Evolutionary conservation across 345 rosid genomes (phyloP).

Genomic region (Clarkia xantiana): DNA sequence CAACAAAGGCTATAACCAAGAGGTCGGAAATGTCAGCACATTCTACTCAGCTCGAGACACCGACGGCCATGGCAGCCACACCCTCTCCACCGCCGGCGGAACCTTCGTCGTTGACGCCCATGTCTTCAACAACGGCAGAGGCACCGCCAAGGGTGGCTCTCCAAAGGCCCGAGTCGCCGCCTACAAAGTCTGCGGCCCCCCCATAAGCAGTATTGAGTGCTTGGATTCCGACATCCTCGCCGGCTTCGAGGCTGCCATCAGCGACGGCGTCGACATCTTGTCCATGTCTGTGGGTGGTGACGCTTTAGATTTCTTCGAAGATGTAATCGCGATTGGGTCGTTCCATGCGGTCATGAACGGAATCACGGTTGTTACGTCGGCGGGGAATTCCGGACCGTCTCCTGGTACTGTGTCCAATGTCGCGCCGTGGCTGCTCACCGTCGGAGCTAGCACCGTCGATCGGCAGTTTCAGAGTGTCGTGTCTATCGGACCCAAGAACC

Average conservation of each 20-base stretch:
- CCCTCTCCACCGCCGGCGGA: conserved; percentile 21
- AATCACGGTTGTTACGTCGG: conserved; percentile 18
- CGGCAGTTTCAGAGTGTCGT: conserved; percentile 40
- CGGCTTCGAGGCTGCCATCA: conserved; percentile 21
- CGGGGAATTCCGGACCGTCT: conserved; percentile 65
- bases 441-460: conserved; percentile 69
- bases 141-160: conserved; percentile 29
- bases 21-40: neutral
- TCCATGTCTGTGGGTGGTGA: conserved; percentile 15
- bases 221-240: conserved; percentile 25
- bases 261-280: conserved; percentile 21
- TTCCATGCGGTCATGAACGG: conserved; percentile 12
- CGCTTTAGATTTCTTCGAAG: conserved; percentile 2
- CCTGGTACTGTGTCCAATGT: conserved; percentile 34
- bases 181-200: conserved; percentile 24
- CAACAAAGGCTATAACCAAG: conserved; percentile 10
- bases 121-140: conserved; percentile 16
- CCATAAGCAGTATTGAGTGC: conserved; percentile 8
- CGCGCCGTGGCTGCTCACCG: conserved; percentile 65
- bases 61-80: conserved; percentile 22
- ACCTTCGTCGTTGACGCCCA: conserved; percentile 4
- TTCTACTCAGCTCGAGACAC: conserved; percentile 10
- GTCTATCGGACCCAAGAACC: conserved; percentile 27
- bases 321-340: conserved; percentile 9
- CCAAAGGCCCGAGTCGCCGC: conserved; percentile 27